Evolutionary conservation across 2,329 filamentous ascomycete species (phyloP), one percentile per base, ranked within the genome.

Genomic region (Talaromyces pinophilus): DNA sequence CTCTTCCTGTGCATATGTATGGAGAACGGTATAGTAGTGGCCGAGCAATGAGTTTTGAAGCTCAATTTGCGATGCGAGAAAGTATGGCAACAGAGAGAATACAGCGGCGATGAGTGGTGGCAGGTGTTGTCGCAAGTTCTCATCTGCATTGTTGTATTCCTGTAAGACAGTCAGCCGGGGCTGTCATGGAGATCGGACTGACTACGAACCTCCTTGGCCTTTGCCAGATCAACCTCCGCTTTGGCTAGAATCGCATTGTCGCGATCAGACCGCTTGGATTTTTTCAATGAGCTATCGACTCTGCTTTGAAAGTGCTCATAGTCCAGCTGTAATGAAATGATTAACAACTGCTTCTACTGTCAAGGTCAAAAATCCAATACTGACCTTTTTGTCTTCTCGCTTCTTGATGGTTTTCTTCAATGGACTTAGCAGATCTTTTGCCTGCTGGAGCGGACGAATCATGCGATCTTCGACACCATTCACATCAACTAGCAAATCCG

Each of bases 401-500:
- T 92, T 93, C 80, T 94, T 95, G 73, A 96, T 92, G 0, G 88
- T 89, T 80, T 93, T 95, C 73, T 90, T 89, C 75, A 95, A 83
- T 1, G 90, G 88, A 70, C 88, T 86, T 67, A 94, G 83, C 63
- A 81, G 86, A 62, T 89, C 87, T 72, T 87, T 90, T 7, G 90
- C 90, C 62, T 90, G 85, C 66, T 86, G 86, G 3, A 89, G 90
- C 0, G 92, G 91, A 66, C 83, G 83, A 63, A 93, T 86, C 69
- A 95, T 85, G 70, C 87, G 86, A 10, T 82, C 79, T 70, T 94
- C 90, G 69, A 96, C 90, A 71, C 87, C 84, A 65, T 81, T 83
- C 65, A 95, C 82, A 74, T 95, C 92, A 67, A 88, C 87, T 64
- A 87, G 76, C 72, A 96, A 81, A 71, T 95, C 92, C 15, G 81